These are phyloP conservation scores for Yarrowia yakushimensis DNA, from an alignment of 805 yeast species.

Conservation along the genomic window DNA sequence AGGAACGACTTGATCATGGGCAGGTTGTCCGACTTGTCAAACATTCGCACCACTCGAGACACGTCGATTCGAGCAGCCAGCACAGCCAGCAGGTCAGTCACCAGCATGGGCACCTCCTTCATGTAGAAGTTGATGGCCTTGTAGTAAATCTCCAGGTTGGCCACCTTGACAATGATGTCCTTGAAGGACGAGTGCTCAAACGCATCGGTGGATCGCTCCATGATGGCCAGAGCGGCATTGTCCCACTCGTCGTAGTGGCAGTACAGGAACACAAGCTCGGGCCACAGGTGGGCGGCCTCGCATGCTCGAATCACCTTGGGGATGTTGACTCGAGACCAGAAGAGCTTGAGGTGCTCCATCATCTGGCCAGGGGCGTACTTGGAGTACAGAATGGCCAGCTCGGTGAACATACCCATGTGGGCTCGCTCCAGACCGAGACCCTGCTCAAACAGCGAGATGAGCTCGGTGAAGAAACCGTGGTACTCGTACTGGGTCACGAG, in stretches of 20 bases:
- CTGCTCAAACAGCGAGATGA: conserved; percentile 88
- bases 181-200: conserved; percentile 93
- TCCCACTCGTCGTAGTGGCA: conserved; percentile 99
- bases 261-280: conserved; percentile 90
- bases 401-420: conserved; percentile 99
- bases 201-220: conserved; percentile 88
- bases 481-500: conserved; percentile 82
- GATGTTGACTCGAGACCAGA: conserved; percentile 97
- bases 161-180: conserved; percentile 90
- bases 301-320: conserved; percentile 95
- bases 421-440: conserved; percentile 97
- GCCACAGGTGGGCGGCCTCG: conserved; percentile 92
- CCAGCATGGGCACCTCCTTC: conserved; percentile 83
- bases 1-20: conserved; percentile 95
- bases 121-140: conserved; percentile 94
- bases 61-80: conserved; percentile 87
- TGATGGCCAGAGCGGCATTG: conserved; percentile 94
- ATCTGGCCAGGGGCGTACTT: conserved; percentile 87
- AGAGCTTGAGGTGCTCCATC: conserved; percentile 93
- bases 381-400: conserved; percentile 83
- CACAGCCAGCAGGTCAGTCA: conserved; percentile 80
- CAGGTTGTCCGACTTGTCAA: conserved; percentile 90
- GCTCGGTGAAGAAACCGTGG: conserved; percentile 87
- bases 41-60: conserved; percentile 90
- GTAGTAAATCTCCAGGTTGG: conserved; percentile 94